Evolutionary conservation across 2,329 filamentous ascomycete genomes (phyloP), one percentile per base, ranked within the genome.

Genomic region (Penicillium decumbens): DNA sequence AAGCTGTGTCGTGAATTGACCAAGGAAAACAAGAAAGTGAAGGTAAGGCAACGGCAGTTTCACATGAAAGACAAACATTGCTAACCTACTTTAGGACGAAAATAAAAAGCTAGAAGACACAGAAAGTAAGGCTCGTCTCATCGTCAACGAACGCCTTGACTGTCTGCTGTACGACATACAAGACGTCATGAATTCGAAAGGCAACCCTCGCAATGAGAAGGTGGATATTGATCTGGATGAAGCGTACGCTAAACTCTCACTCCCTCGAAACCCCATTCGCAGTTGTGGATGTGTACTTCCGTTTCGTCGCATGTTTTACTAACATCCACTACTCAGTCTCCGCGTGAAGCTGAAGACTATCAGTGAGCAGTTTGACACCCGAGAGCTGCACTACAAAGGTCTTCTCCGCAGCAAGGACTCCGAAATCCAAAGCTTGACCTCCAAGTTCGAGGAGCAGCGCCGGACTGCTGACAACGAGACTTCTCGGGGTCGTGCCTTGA

Each of bases 11-110:
- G 93, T 49, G 93, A 98, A 70, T 79, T 98, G 47, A 93, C 95
- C 53, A 88, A 92, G 63, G 93, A 98, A 66, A 98, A 98, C 71
- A 97, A 97, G 73, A 95, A 95, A 74, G 83, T 98, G 58, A 97
- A 97, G 85, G 89, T 93, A 72, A 60, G 75, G 68, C 47, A 38
- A 23, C 39, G 46, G n/a, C 4, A 4, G 10, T 32, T 28, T 28
- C 43, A 30, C 32, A 29, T 15, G 39, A 25, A 24, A 37, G 25
- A 24, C 35, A 18, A 24, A 25, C 15, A 41, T 41, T 32, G 30
- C 43, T 43, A 23, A 30, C 6, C 29, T 46, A 49, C 55, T 46
- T 46, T 67, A 89, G 86, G 88, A 90, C 73, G 93, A 98, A 71
- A 95, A 96, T 70, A 92, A 95, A 66, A 89, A 89, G 45, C 79